phyloP scores from a whole-genome alignment of 768 basidiomycete species.

The Leccinellum rugosiceps region DNA sequence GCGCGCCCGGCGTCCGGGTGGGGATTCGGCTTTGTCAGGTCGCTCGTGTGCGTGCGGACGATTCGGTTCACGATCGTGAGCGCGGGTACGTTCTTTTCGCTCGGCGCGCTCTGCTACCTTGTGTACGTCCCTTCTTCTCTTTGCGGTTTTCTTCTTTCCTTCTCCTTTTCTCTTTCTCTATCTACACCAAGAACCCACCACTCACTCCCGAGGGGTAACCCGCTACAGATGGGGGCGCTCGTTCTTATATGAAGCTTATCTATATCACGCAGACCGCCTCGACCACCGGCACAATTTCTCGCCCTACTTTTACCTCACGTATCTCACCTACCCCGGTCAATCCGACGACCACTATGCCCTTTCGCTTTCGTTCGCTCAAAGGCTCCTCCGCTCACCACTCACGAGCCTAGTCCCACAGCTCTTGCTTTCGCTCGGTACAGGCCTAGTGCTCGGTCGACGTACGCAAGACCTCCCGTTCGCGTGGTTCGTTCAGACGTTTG shows the following conservation, averaged over 20 bases:
- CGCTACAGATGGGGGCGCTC: slow-evolving; percentile 84
- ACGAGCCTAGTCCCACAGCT: slow-evolving; percentile 86
- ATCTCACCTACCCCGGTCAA: slow-evolving; percentile 69
- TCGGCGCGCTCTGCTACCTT: slow-evolving; percentile 66
- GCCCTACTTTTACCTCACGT: slow-evolving; percentile 94
- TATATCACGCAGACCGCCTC: slow-evolving; percentile 87
- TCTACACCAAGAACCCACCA: neutral
- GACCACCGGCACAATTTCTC: slow-evolving; percentile 99
- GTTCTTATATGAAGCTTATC: slow-evolving; percentile 87
- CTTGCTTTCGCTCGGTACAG: slow-evolving; percentile 63
- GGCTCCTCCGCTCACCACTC: slow-evolving; percentile 64
- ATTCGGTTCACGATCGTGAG: slow-evolving; percentile 69
- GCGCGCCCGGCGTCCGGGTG: slow-evolving; percentile 17
- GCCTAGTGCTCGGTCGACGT: slow-evolving; percentile 64
- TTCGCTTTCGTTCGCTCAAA: slow-evolving; percentile 35
- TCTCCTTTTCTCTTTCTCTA: neutral
- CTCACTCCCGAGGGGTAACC: neutral
- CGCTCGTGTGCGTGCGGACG: slow-evolving; percentile 47
- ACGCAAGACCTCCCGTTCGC: slow-evolving; percentile 66
- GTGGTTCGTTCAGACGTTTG: slow-evolving; percentile 89
- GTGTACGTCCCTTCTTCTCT: slow-evolving; percentile 52
- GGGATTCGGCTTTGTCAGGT: slow-evolving; percentile 30
- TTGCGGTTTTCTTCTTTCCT: neutral
- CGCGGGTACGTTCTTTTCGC: slow-evolving; percentile 58
- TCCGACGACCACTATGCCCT: slow-evolving; percentile 1